Conservation (phyloP, 2,329 filamentous ascomycete species). For the Verticillium nonalfalfae region DNA sequence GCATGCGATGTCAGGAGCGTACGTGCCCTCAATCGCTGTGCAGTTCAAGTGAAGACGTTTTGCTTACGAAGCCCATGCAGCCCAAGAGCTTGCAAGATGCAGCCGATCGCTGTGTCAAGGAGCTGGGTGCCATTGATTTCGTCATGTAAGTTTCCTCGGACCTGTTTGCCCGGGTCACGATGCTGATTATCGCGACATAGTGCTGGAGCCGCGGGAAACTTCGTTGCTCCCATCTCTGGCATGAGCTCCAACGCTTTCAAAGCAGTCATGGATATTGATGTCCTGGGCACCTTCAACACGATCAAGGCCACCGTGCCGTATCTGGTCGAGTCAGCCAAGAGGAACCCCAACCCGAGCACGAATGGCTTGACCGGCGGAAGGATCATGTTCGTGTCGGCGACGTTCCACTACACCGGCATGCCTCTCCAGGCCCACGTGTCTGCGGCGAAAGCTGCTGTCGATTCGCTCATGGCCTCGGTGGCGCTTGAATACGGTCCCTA, state of each 20-base stretch:
- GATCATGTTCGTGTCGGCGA: constrained; percentile 85
- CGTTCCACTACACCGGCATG: constrained; percentile 83
- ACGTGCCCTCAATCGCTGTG: constrained; percentile 16
- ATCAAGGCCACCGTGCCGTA: constrained; percentile 86
- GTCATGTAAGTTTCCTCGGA: constrained; percentile 62
- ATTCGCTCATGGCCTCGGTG: constrained; percentile 73
- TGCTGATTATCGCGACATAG: constrained; percentile 32
- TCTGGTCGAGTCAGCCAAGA: constrained; percentile 66
- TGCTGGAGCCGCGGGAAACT: constrained; percentile 93
- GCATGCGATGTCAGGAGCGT: constrained; percentile 71
- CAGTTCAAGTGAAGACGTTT: not conserved
- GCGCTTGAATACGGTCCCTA: constrained; percentile 86
- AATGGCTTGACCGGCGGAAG: constrained; percentile 69
- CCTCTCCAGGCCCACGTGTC: constrained; percentile 85
- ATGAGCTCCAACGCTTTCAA: constrained; percentile 89
- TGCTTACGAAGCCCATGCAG: constrained; percentile 19
- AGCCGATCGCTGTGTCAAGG: constrained; percentile 70
- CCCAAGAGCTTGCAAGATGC: constrained; percentile 63
- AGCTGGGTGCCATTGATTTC: constrained; percentile 85
- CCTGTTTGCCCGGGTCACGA: not conserved
- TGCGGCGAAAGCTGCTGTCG: constrained; percentile 86
- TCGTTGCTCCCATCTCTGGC: constrained; percentile 76
- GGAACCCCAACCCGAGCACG: constrained; percentile 50
- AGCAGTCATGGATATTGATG: constrained; percentile 92
- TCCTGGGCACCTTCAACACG: constrained; percentile 89